A percentile compares a stretch with the other conserved stretches of the same genome.
Evolutionary conservation across 192 early-diverging fungal genomes (phyloP).

Genomic region (Lobosporangium transversale): DNA sequence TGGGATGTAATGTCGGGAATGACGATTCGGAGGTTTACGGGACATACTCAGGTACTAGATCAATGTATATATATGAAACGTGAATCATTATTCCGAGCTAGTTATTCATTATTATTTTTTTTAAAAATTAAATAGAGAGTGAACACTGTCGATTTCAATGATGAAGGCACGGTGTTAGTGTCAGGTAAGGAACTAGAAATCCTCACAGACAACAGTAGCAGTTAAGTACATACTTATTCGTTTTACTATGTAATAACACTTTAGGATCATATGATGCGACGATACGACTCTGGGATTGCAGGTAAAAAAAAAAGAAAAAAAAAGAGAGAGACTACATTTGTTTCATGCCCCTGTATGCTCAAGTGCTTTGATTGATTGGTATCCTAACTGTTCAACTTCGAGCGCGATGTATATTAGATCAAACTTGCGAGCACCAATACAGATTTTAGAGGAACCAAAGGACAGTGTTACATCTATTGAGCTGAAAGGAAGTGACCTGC

Average conservation of each 20-base stretch:
- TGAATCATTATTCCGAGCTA: no score
- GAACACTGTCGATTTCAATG: constrained; percentile 86
- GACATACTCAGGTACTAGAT: constrained; percentile 84
- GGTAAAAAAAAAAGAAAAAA: constrained; percentile 47
- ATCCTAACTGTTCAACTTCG: background rate
- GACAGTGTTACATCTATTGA: constrained; percentile 86
- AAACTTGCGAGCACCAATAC: constrained; percentile 75
- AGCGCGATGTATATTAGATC: constrained; percentile 53
- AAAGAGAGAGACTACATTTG: no score
- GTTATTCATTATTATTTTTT: background rate
- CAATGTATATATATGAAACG: no score
- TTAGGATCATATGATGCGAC: constrained; percentile 75
- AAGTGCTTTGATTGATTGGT: background rate
- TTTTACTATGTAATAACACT: background rate
- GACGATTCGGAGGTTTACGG: constrained; percentile 77
- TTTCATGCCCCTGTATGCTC: no score
- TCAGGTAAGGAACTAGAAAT: constrained; percentile 78
- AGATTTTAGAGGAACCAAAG: constrained; percentile 83
- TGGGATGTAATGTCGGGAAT: constrained; percentile 88
- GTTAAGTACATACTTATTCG: no score
- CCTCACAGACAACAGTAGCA: no score
- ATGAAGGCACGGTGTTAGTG: constrained; percentile 77
- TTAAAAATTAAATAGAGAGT: constrained; percentile 61
- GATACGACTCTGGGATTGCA: constrained; percentile 82
- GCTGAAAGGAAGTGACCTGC: constrained; percentile 75